These are phyloP conservation scores for Gossypium mustelinum DNA, from an alignment of 345 rosid genomes.

Conservation along the genomic window DNA sequence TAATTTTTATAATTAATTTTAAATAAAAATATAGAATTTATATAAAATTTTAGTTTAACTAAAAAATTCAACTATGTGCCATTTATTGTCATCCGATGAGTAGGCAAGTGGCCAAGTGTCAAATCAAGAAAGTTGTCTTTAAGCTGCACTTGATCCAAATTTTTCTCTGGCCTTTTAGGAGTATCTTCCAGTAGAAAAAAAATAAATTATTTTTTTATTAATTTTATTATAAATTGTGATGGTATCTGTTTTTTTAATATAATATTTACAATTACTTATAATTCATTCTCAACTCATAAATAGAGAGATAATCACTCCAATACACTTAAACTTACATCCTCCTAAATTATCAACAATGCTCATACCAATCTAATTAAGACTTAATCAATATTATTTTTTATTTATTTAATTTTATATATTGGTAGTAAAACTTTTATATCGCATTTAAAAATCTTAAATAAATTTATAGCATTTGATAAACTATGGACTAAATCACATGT, in stretches of 20 bases:
- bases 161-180: neutral
- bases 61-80: neutral
- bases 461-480: no score
- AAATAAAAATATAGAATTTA: no score
- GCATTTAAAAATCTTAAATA: no score
- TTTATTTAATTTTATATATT: no score
- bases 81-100: no score
- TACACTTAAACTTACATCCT: rapidly evolving
- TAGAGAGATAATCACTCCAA: no score
- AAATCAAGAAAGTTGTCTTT: neutral
- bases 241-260: rapidly evolving
- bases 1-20: no score
- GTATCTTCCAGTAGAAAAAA: no score
- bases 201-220: no score
- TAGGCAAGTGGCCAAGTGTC: neutral
- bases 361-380: rapidly evolving
- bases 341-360: rapidly evolving
- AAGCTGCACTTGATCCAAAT: neutral
- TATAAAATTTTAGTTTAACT: no score
- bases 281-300: rapidly evolving
- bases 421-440: no score
- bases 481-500: no score
- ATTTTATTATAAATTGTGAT: rapidly evolving
- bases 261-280: rapidly evolving
- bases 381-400: rapidly evolving